Percentiles rank a stretch among this genome's conserved stretches.
These are phyloP conservation scores for Stephanodiscus triporus DNA, from an alignment of 108 stramenopile species.

Conservation along the genomic window DNA sequence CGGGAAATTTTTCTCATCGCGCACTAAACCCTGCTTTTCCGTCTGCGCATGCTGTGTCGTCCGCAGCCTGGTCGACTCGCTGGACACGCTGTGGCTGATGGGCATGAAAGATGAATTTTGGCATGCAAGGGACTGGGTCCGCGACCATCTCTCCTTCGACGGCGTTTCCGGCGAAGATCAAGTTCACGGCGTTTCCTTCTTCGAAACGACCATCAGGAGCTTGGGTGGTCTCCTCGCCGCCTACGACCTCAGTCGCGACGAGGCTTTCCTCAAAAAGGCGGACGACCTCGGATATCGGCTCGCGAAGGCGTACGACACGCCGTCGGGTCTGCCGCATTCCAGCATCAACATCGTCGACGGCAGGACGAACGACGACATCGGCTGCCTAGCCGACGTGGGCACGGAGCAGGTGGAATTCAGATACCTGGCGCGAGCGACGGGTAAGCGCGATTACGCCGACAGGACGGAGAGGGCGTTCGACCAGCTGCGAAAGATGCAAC, in stretches of 20 bases:
- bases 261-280: constrained; percentile 76
- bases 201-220: constrained; percentile 98
- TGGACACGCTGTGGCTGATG: constrained; percentile 97
- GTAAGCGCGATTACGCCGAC: constrained; percentile 67
- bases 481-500: constrained; percentile 57
- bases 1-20: too few species aligned
- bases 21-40: too few species aligned
- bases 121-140: constrained; percentile 88
- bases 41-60: background rate
- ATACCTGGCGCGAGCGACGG: constrained; percentile 72
- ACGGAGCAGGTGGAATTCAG: constrained; percentile 94
- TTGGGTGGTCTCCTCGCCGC: constrained; percentile 95
- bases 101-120: constrained; percentile 93
- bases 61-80: constrained; percentile 80
- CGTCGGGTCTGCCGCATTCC: constrained; percentile 68
- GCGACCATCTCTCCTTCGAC: constrained; percentile 61
- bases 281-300: constrained; percentile 72
- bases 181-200: constrained; percentile 72
- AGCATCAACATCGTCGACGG: constrained; percentile 60
- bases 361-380: constrained; percentile 24
- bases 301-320: constrained; percentile 65
- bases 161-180: constrained; percentile 16
- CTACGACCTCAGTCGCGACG: constrained; percentile 81
- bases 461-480: constrained; percentile 79
- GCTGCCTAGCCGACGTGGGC: constrained; percentile 82